Percentiles rank a stretch among this genome's conserved stretches.
phyloP scores from a whole-genome alignment of 139 green algal species.

The Micractinium conductrix region DNA sequence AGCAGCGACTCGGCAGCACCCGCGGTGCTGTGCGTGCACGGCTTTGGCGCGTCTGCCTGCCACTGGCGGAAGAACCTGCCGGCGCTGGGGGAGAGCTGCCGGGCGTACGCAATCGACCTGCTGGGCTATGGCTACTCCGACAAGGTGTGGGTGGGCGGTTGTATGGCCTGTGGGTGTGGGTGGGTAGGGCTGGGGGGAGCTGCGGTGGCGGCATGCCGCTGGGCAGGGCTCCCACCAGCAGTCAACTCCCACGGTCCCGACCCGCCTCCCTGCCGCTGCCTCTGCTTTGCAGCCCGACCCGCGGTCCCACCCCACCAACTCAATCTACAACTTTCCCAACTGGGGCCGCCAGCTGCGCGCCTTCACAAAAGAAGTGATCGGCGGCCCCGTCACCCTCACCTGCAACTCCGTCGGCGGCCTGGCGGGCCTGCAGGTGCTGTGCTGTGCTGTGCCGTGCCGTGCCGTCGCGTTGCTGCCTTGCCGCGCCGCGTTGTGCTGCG shows the following conservation, averaged over 20 bases:
- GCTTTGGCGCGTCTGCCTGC: conserved; percentile 95
- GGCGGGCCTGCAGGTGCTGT: conserved; percentile 59
- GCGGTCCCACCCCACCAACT: conserved; percentile 49
- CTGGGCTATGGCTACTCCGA: conserved; percentile 80
- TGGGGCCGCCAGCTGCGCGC: conserved; percentile 78
- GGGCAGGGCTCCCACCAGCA: not conserved
- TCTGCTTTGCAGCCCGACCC: conserved; percentile 73
- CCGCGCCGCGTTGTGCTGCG: too few relatives aligned
- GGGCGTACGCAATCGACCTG: conserved; percentile 90
- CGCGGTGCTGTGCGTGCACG: conserved; percentile 32
- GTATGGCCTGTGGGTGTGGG: not conserved
- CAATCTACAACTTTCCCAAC: conserved; percentile 81
- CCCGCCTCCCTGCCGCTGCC: not conserved
- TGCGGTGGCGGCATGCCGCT: not conserved
- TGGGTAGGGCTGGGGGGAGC: too few relatives aligned
- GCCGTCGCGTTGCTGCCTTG: not conserved
- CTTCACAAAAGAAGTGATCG: conserved; percentile 77
- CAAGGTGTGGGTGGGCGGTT: not conserved
- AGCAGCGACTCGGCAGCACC: conserved; percentile 44
- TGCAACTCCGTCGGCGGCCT: conserved; percentile 92
- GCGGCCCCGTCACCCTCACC: conserved; percentile 70
- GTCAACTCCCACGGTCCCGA: not conserved
- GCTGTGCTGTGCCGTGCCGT: too few relatives aligned
- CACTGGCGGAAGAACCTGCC: conserved; percentile 92
- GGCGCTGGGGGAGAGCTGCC: conserved; percentile 59